These are phyloP conservation scores for Pseudogymnoascus sp. DNA, from an alignment of 2,329 filamentous ascomycete species.

Conservation along the genomic window DNA sequence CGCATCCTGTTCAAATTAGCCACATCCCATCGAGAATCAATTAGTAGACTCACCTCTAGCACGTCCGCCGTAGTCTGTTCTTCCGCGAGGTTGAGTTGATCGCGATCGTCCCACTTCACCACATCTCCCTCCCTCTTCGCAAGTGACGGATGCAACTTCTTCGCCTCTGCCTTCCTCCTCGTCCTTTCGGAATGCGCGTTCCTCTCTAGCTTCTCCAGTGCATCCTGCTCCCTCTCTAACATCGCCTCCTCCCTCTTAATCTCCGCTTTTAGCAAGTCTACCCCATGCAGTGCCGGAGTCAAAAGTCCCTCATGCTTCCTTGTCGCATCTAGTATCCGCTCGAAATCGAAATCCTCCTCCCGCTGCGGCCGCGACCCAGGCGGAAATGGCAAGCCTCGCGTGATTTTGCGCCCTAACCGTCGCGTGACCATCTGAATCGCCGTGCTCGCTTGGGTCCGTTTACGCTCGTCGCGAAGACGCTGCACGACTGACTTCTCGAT, in stretches of 20 bases:
- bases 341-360: constrained; percentile 56
- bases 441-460: constrained; percentile 37
- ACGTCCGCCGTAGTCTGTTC: background rate
- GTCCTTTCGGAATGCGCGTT: constrained; percentile 48
- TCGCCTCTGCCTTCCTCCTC: constrained; percentile 38
- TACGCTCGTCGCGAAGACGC: constrained; percentile 39
- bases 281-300: constrained; percentile 53
- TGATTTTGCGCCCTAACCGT: constrained; percentile 49
- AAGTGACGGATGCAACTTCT: constrained; percentile 27
- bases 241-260: constrained; percentile 46
- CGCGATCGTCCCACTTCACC: constrained; percentile 15
- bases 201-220: constrained; percentile 42
- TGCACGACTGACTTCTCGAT: constrained; percentile 55
- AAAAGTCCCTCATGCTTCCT: constrained; percentile 48
- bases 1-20: background rate
- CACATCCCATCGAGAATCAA: background rate
- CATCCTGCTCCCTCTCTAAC: constrained; percentile 47
- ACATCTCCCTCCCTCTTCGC: constrained; percentile 14
- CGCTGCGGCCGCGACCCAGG: constrained; percentile 40
- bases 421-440: constrained; percentile 48
- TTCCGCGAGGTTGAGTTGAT: constrained; percentile 14
- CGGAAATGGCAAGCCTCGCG: constrained; percentile 58
- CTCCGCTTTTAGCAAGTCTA: constrained; percentile 51
- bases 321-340: constrained; percentile 54
- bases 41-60: constrained; percentile 1